Percentiles rank a stretch among this genome's conserved stretches.
Evolutionary conservation across 306 rosid species (phyloP).

Genomic region (Quercus dentata): DNA sequence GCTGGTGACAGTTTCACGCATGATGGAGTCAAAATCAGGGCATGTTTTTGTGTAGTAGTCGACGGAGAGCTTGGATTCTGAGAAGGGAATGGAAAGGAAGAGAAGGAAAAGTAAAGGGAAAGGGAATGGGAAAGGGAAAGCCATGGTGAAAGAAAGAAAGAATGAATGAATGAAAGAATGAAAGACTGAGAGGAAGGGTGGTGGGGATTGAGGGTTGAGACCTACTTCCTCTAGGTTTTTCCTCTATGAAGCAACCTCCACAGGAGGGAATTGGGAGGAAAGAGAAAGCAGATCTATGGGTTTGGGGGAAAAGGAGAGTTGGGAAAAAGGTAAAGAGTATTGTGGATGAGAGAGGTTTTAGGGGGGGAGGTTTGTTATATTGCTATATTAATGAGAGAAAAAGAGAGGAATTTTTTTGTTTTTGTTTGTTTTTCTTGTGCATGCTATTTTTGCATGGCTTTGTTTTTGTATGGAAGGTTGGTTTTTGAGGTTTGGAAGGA

Average conservation of each 20-base stretch:
- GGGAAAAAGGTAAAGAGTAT: neutral
- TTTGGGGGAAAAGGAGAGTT: neutral
- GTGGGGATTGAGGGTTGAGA: neutral
- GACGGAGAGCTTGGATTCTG: slow-evolving; percentile 26
- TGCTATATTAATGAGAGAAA: too few species aligned
- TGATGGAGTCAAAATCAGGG: slow-evolving; percentile 33
- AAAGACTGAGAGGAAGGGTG: neutral
- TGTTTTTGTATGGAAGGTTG: too few species aligned
- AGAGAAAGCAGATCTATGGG: neutral
- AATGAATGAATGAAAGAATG: neutral
- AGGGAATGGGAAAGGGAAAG: neutral
- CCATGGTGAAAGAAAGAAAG: slow-evolving; percentile 8
- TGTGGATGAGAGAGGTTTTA: slow-evolving; percentile 35
- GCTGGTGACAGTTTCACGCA: slow-evolving; percentile 28
- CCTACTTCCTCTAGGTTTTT: slow-evolving; percentile 16
- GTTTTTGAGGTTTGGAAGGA: too few species aligned
- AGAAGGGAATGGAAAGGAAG: neutral
- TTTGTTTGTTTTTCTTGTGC: neutral
- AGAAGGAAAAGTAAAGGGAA: slow-evolving; percentile 4
- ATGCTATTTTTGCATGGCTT: neutral
- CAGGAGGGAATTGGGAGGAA: neutral
- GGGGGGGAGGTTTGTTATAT: slow-evolving; percentile 10
- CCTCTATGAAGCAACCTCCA: slow-evolving; percentile 2
- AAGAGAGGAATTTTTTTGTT: neutral
- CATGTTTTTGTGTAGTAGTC: slow-evolving; percentile 42